These are phyloP conservation scores for Penicillium oxalicum DNA, from an alignment of 2,329 filamentous ascomycete species.

Conservation along the genomic window DNA sequence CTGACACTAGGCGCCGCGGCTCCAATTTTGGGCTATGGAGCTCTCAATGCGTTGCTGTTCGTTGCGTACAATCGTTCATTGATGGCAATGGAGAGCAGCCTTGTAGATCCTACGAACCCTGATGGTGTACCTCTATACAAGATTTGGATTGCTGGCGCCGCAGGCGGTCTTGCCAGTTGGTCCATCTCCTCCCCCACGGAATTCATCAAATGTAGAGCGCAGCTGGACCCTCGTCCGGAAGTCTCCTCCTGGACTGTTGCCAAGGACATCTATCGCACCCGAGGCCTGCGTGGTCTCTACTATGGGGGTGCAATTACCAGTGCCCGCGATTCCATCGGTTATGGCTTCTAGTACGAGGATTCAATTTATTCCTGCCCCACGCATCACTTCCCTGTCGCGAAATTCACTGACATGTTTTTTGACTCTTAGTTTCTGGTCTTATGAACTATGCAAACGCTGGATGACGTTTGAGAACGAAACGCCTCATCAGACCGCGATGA, in stretches of 20 bases:
- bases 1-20: slow-evolving; percentile 62
- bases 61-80: slow-evolving; percentile 85
- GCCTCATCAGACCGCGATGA: slow-evolving; percentile 49
- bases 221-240: slow-evolving; percentile 50
- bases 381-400: slow-evolving; percentile 2
- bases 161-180: slow-evolving; percentile 79
- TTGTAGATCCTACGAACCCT: slow-evolving; percentile 41
- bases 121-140: slow-evolving; percentile 52
- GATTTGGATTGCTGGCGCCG: slow-evolving; percentile 72
- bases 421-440: slow-evolving; percentile 68
- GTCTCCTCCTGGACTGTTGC: slow-evolving; percentile 60
- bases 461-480: slow-evolving; percentile 45
- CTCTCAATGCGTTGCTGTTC: slow-evolving; percentile 84
- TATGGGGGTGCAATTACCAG: slow-evolving; percentile 76
- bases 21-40: slow-evolving; percentile 82
- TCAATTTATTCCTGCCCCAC: slow-evolving; percentile 1
- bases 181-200: slow-evolving; percentile 83
- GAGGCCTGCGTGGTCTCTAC: slow-evolving; percentile 67
- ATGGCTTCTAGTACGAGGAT: slow-evolving; percentile 72
- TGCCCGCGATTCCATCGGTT: slow-evolving; percentile 80
- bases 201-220: slow-evolving; percentile 81
- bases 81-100: slow-evolving; percentile 47
- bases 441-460: slow-evolving; percentile 65
- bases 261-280: slow-evolving; percentile 53
- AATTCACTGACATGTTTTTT: not conserved